phyloP scores from a whole-genome alignment of 2,329 filamentous ascomycete genomes.

The Calonectria hongkongensis region DNA sequence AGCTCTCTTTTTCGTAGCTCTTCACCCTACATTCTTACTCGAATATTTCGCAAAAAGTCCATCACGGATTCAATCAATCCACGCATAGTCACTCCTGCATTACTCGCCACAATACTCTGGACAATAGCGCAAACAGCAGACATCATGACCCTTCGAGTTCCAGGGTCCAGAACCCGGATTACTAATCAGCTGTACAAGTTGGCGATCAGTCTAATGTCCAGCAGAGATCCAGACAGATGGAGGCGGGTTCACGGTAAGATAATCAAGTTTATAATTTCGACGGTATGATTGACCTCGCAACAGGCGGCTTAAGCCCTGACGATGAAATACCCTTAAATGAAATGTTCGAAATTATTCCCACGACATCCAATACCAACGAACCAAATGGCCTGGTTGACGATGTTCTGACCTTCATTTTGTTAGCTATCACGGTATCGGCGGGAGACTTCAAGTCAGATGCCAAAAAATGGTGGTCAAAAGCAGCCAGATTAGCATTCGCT shows the following conservation, averaged over 20 bases:
- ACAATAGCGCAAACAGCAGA: constrained; percentile 68
- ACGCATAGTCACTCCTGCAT: constrained; percentile 64
- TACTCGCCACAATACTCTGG: constrained; percentile 69
- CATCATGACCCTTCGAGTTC: constrained; percentile 62
- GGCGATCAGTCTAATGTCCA: constrained; percentile 49
- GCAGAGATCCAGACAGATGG: constrained; percentile 13
- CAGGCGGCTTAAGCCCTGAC: background rate
- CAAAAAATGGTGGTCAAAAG: constrained; percentile 68
- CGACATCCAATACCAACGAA: background rate
- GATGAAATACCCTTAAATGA: background rate
- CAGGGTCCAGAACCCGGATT: constrained; percentile 64
- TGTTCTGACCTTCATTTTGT: constrained; percentile 66
- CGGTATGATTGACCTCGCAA: background rate
- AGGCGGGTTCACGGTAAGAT: constrained; percentile 3
- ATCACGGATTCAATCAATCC: constrained; percentile 63
- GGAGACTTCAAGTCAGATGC: constrained; percentile 70
- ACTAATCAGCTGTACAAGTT: constrained; percentile 62
- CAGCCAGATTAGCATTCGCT: constrained; percentile 61
- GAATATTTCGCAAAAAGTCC: constrained; percentile 67
- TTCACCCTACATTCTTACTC: constrained; percentile 68
- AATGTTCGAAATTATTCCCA: background rate
- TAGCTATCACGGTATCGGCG: constrained; percentile 67
- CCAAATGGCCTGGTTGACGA: constrained; percentile 61
- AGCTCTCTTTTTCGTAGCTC: constrained; percentile 65
- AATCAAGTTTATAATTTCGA: background rate